Percentiles rank a stretch among this genome's conserved stretches.
These are phyloP conservation scores for Serendipita vermifera DNA, from an alignment of 768 basidiomycete genomes.

Conservation along the genomic window DNA sequence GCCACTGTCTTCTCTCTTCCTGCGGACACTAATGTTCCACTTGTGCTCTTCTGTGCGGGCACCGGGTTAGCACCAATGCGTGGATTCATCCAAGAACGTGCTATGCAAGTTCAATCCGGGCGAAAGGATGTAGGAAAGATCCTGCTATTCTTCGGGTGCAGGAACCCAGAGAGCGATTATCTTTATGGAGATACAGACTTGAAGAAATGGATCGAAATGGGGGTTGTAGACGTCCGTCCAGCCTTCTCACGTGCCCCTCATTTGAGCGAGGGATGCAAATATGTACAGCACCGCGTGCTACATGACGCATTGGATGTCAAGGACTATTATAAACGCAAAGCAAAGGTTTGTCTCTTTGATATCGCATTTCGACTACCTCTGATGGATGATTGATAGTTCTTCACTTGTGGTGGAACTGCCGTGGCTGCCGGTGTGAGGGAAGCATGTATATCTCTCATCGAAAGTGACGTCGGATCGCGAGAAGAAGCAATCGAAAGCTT, in stretches of 20 bases:
- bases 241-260: conserved; percentile 29
- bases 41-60: conserved; percentile 37
- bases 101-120: conserved; percentile 32
- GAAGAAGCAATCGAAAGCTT: conserved; percentile 25
- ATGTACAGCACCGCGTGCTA: conserved; percentile 33
- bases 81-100: conserved; percentile 40
- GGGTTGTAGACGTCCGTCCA: conserved; percentile 33
- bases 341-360: conserved; percentile 21
- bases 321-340: conserved; percentile 24
- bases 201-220: conserved; percentile 30
- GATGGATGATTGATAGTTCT: conserved; percentile 24
- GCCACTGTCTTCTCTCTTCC: conserved; percentile 33
- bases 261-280: conserved; percentile 25
- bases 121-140: conserved; percentile 28
- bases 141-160: conserved; percentile 38
- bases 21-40: conserved; percentile 27
- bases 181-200: conserved; percentile 33
- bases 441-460: conserved; percentile 27
- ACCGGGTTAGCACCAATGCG: conserved; percentile 39
- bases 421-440: conserved; percentile 31
- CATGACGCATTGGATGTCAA: conserved; percentile 29
- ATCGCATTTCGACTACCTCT: neutral
- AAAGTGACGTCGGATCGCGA: conserved; percentile 15
- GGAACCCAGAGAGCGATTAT: conserved; percentile 30
- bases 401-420: conserved; percentile 31